Base-by-base conservation (phyloP, 1,139 yeast species). In the Debaryomyces nepalensis region DNA sequence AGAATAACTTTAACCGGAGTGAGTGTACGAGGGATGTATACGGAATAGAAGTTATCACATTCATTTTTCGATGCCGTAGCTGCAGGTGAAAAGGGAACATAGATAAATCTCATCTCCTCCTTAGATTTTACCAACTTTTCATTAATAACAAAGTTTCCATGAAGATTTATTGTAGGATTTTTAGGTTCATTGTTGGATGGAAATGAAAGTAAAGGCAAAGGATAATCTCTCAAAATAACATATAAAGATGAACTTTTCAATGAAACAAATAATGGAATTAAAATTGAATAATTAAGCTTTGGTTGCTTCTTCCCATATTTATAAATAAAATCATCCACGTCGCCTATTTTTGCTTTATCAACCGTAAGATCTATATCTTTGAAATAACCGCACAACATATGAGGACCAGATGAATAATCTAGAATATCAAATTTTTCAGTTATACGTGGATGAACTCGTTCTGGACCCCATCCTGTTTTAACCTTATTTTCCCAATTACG, bases 31-130 rank as follows among this genome's bases (percentile, higher is more conserved):
- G 76, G 72, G 5, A 73, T 61, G 34, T 56, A 57, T 1, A 63
- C 68, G 1, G 74, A 66, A 47, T 73, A 74, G 52, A 74, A 73
- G 45, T 60, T 70, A 43, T 70, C 74, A 1, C 61, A 54, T 1
- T 57, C 33, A 1, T 52, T 46, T 11, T 50, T 54, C 5, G 49
- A 51, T 0, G 59, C 58, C 5, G 9, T 12, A 27, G 64, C 64
- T 4, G 76, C 75, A 2, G 76, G 77, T 0, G 76, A 70, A 43
- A 69, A 73, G 5, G 78, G 78, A 3, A 74, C 78, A 54, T 62
- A 70, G 3, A 74, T 69, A 39, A 61, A 63, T 41, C 79, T 59
- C 64, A 74, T 61, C 54, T 73, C 77, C 37, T 73, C 78, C 35
- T 62, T 59, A 11, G 67, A 51, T 1, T 53, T 46, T 2, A 66